Base-by-base conservation (phyloP, 352 stramenopile genomes). In the Phytopythium vexans region DNA sequence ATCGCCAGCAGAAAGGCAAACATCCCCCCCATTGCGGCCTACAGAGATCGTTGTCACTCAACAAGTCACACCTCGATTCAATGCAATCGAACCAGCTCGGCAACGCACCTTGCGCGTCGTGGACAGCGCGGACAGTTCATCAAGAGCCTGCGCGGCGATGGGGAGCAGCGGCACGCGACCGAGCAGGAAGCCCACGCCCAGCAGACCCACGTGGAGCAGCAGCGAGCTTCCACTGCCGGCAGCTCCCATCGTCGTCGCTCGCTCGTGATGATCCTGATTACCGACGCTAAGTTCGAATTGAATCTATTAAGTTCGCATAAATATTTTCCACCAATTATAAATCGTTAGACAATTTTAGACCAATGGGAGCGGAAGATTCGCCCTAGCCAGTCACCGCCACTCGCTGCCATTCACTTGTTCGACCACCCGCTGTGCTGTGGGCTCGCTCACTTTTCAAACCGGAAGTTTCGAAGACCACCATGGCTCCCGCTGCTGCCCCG, bases 391-490 rank as follows among this genome's bases (percentile, higher is more conserved):
- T 81, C 72, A 76, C 16, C 11, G 34, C 48, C 48, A 54, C 36
- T 54, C 48, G 31, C 33, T 15, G 21, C 21, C 21, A 27, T 27
- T 27, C 21, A 27, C 21, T 27, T 27, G 21, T 27, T 27, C 21
- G 21, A 27, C 21, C 21, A 27, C 21, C 11, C 52, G 21, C 7
- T 56, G 41, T 15, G 32, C 8, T 32, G 48, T 32, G 14, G 21
- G 34, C 34, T 8, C 33, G 32, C 43, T 68, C 79, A 90, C 79
- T 90, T 89, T 92, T 92, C 82, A 92, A 92, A 92, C 82, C 75
- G 79, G 78, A 90, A 88, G 77, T 89, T 88, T 63, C 59, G 43
- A 71, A 63, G 78, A 70, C 68, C 61, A 77, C 60, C 71, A 92
- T 92, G 82, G 77, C 82, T 75, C 75, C 79, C 64, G 66, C 71